A percentile compares a stretch with the other conserved stretches of the same genome.
Evolutionary conservation across 2,329 filamentous ascomycete species (phyloP).

Genomic region (Microdochium bolleyi): DNA sequence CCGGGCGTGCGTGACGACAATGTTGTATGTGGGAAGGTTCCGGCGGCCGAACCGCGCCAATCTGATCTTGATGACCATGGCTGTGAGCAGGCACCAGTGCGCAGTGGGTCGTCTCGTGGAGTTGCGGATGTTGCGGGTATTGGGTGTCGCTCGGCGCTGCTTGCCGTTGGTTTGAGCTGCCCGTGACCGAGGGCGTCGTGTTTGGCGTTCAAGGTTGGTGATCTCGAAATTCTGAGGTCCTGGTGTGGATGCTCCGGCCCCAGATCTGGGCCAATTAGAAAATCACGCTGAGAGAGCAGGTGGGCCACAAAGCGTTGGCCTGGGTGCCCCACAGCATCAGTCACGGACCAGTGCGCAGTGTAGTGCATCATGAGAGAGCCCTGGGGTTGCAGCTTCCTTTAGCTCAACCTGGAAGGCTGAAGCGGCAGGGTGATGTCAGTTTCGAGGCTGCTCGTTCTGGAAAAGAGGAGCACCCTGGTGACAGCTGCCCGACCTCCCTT

Average conservation of each 20-base stretch:
- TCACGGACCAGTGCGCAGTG: no score
- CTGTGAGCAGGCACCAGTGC: slow-evolving; percentile 12
- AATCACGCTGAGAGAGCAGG: neutral
- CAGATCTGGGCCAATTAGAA: neutral
- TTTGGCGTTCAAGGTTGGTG: slow-evolving; percentile 1
- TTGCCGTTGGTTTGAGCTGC: no score
- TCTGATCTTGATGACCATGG: slow-evolving; percentile 89
- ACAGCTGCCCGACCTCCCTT: no score
- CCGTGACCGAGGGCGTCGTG: no score
- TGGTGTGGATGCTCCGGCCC: neutral
- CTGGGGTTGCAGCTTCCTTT: no score
- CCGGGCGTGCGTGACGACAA: slow-evolving; percentile 90
- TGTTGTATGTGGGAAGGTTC: slow-evolving; percentile 93
- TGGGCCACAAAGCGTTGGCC: neutral
- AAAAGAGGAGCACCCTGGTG: no score
- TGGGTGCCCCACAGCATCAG: neutral
- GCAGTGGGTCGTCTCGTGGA: neutral
- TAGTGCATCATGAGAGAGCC: no score
- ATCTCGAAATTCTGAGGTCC: neutral
- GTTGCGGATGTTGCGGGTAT: no score
- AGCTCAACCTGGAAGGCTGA: no score
- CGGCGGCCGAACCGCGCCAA: slow-evolving; percentile 87
- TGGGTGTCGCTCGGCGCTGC: no score
- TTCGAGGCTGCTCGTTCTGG: no score
- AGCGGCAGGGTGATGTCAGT: no score